Base-by-base conservation (phyloP, 148 eudicot species). In the Rhododendron ovatum region DNA sequence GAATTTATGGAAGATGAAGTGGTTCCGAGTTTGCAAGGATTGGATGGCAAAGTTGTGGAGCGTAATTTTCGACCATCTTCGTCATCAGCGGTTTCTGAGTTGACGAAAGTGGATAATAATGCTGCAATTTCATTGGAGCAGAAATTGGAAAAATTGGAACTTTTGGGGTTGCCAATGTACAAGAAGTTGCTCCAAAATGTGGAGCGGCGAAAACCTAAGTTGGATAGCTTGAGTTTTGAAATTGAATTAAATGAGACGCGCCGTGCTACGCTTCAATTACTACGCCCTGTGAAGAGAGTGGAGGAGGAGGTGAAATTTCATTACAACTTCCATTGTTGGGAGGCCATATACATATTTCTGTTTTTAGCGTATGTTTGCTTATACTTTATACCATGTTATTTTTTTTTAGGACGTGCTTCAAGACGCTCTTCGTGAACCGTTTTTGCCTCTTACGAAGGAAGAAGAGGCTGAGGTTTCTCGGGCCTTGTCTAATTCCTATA, bases 361-460 rank as follows among this genome's bases (percentile, higher is more conserved):
- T 55, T 57, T 35, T 82, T 39, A 74, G 76, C 88, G 81, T 55
- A 87, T 75, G 24, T 7, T 69, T 79, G n/a, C 43, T 81, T 80
- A 17, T 86, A 24, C 17, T 53, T 84, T 80, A n/a, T 86, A 30
- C 17, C 86, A 77, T 30, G 77, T 82, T 73, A 51, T 24, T 71
- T 26, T 73, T 50, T 86, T 75, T 0, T 53, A 87, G 88, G 88
- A 55, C 76, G 37, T 48, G 15, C 78, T 89, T 82, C 84, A 94
- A 93, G 93, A 92, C 43, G 86, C 85, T 65, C 84, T 92, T 45
- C 86, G 80, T n/a, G 95, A 93, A 86, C 88, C 93, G 35, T 97
- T 94, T 88, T 82, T 86, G 86, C 96, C 94, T 50, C 98, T 97
- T 45, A 87, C 94, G 12, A 78, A 90, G 78, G 96, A 94, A 83